A percentile compares a stretch with the other conserved stretches of the same genome.
These are phyloP conservation scores for Kodamaea jinghongensis DNA, from an alignment of 805 yeast species.

Conservation along the genomic window DNA sequence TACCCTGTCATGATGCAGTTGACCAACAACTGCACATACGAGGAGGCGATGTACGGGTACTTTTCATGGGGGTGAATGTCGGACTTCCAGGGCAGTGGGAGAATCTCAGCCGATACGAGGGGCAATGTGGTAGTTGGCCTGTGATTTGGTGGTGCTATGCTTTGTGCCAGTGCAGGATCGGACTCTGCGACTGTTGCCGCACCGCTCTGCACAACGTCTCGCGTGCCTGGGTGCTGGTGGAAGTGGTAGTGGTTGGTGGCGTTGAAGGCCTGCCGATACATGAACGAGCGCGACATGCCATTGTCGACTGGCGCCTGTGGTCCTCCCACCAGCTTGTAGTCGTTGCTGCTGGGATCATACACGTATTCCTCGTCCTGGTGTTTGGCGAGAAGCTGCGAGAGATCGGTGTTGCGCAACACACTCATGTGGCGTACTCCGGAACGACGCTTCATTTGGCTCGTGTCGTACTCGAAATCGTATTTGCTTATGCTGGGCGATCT, in stretches of 20 bases:
- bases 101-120: conserved; percentile 7
- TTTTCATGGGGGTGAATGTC: conserved; percentile 50
- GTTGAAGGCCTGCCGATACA: conserved; percentile 11
- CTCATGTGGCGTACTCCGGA: conserved; percentile 3
- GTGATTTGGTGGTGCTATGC: too few species aligned
- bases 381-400: conserved; percentile 9
- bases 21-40: conserved; percentile 57
- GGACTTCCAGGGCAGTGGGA: conserved; percentile 63
- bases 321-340: conserved; percentile 3
- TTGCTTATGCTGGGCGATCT: conserved; percentile 4
- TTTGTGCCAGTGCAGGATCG: too few species aligned
- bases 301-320: conserved; percentile 5
- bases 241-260: conserved; percentile 1
- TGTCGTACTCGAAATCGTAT: conserved; percentile 29
- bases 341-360: conserved; percentile 12
- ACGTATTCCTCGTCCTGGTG: conserved; percentile 11
- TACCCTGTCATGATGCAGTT: conserved; percentile 48
- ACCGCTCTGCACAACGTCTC: too few species aligned
- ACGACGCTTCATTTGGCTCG: conserved; percentile 12
- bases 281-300: conserved; percentile 14
- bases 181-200: too few species aligned
- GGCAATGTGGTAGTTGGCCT: not conserved
- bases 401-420: conserved; percentile 5
- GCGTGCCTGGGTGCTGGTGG: not conserved
- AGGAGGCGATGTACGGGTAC: conserved; percentile 54